A percentile compares a stretch with the other conserved stretches of the same genome.
phyloP scores from a whole-genome alignment of 352 stramenopile genomes.

The Globisporangium nodosum region DNA sequence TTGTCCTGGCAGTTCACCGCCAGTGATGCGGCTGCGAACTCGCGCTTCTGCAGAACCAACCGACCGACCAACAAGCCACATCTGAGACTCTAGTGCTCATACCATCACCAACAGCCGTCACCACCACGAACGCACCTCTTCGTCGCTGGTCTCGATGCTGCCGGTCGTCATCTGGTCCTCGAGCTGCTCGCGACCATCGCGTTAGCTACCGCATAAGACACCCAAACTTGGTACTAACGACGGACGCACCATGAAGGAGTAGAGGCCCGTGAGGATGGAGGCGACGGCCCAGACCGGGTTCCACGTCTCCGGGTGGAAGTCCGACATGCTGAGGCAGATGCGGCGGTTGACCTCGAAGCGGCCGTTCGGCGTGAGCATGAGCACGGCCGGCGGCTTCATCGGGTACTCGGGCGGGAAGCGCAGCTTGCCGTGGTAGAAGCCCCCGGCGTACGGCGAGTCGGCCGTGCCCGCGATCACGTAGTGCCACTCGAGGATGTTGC shows the following conservation, averaged over 20 bases:
- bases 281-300: constrained; percentile 94
- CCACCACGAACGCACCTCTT: constrained; percentile 31
- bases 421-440: constrained; percentile 89
- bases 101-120: not conserved
- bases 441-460: constrained; percentile 74
- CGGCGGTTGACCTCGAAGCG: constrained; percentile 91
- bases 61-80: too few relatives aligned
- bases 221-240: not conserved
- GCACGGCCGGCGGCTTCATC: constrained; percentile 91
- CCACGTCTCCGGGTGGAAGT: constrained; percentile 94
- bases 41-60: constrained; percentile 42
- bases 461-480: constrained; percentile 85
- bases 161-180: constrained; percentile 84
- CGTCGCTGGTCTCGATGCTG: constrained; percentile 72
- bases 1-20: constrained; percentile 77
- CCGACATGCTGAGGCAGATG: constrained; percentile 93
- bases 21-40: constrained; percentile 61
- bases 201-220: not conserved
- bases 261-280: constrained; percentile 93
- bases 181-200: constrained; percentile 18
- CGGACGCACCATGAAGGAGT: constrained; percentile 89
- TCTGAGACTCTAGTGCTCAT: too few relatives aligned
- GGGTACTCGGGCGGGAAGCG: constrained; percentile 92
- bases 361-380: constrained; percentile 93
- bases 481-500: constrained; percentile 95